These are phyloP conservation scores for Dryas drummondii DNA, from an alignment of 306 rosid genomes.

Conservation along the genomic window DNA sequence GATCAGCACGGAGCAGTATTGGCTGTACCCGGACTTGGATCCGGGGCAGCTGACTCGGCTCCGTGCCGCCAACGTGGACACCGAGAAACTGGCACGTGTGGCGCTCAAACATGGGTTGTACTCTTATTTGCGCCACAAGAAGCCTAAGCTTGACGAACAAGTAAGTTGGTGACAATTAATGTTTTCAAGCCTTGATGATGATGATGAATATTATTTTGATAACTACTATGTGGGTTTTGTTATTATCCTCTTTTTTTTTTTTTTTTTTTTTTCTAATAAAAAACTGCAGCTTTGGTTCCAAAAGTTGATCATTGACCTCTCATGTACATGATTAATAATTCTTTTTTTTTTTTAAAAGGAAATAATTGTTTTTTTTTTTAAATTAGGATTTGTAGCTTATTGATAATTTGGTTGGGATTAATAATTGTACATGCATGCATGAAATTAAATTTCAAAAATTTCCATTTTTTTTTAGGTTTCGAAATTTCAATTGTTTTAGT, in stretches of 20 bases:
- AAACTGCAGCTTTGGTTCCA: no score
- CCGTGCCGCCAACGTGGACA: slow-evolving; percentile 57
- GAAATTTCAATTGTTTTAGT: no score
- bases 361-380: no score
- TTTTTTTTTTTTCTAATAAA: no score
- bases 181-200: not conserved
- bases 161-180: slow-evolving; percentile 25
- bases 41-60: slow-evolving; percentile 54
- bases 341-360: no score
- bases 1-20: slow-evolving; percentile 44
- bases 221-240: not conserved
- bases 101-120: slow-evolving; percentile 50
- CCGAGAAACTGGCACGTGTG: slow-evolving; percentile 67
- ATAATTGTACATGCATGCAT: no score
- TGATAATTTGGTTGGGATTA: no score
- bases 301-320: no score
- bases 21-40: slow-evolving; percentile 29
- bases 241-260: not conserved
- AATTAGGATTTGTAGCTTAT: no score
- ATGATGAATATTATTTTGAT: not conserved
- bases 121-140: slow-evolving; percentile 50
- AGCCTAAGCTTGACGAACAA: slow-evolving; percentile 33
- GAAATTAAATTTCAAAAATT: no score
- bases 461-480: no score
- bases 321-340: no score